phyloP scores from a whole-genome alignment of 2,329 filamentous ascomycete species.

The Penicillium sp. region DNA sequence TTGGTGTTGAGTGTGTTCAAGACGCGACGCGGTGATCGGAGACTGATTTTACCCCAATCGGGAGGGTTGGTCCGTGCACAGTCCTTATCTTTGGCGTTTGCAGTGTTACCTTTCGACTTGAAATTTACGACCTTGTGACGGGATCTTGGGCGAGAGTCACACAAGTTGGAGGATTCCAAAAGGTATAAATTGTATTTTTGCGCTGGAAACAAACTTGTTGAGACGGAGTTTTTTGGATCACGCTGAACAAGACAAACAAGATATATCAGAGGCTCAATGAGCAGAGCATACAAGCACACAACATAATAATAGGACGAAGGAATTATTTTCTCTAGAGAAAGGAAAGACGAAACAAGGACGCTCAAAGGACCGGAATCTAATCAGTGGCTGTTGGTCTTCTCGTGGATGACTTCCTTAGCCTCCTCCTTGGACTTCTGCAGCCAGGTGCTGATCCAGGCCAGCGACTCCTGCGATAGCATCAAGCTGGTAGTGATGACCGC shows the following conservation, averaged over 20 bases:
- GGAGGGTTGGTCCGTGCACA: constrained; percentile 19
- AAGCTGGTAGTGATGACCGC: constrained; percentile 67
- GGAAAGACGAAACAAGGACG: constrained; percentile 5
- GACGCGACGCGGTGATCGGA: constrained; percentile 26
- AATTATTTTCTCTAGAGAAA: constrained; percentile 26
- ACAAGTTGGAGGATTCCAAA: background rate
- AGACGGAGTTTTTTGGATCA: background rate
- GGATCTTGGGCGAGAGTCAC: background rate
- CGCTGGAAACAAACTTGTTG: background rate
- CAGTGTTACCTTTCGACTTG: background rate
- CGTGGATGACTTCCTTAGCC: constrained; percentile 54
- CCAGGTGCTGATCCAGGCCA: constrained; percentile 60
- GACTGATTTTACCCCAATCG: constrained; percentile 17
- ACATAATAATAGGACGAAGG: constrained; percentile 4
- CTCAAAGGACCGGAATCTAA: constrained; percentile 9
- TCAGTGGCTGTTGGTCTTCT: constrained; percentile 41
- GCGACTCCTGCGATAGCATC: constrained; percentile 63
- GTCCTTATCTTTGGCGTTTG: constrained; percentile 11
- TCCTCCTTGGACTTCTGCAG: constrained; percentile 63
- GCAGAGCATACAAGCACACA: constrained; percentile 1
- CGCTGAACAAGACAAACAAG: background rate
- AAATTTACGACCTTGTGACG: background rate
- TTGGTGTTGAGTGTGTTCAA: background rate
- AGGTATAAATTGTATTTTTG: background rate
- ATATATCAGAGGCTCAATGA: background rate